Percentiles rank a stretch among this genome's conserved stretches.
phyloP scores from a whole-genome alignment of 768 basidiomycete species.

The Peribolospora baueri region DNA sequence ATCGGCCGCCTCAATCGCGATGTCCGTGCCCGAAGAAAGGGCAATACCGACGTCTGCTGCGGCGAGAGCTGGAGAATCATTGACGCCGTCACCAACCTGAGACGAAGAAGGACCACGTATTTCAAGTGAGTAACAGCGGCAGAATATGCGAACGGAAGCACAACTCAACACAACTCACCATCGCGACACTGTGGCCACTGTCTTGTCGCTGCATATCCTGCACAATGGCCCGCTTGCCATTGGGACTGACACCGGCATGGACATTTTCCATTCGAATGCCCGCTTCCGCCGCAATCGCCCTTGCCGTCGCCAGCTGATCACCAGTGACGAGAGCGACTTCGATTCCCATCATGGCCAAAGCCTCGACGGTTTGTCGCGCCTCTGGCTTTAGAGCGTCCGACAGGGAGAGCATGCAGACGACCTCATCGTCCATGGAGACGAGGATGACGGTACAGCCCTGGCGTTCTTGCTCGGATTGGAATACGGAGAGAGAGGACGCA shows the following conservation, averaged over 20 bases:
- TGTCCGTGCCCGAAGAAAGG: slow-evolving; percentile 81
- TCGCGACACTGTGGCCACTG: slow-evolving; percentile 43
- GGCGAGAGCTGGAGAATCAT: slow-evolving; percentile 90
- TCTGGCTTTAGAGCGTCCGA: slow-evolving; percentile 70
- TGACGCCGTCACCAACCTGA: slow-evolving; percentile 94
- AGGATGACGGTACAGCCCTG: slow-evolving; percentile 68
- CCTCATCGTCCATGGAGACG: slow-evolving; percentile 40
- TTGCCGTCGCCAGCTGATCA: slow-evolving; percentile 59
- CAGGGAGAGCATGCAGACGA: slow-evolving; percentile 58
- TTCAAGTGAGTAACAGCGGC: background rate
- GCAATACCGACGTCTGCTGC: slow-evolving; percentile 92
- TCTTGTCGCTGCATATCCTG: slow-evolving; percentile 47
- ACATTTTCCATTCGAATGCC: slow-evolving; percentile 64
- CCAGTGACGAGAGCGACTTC: slow-evolving; percentile 86
- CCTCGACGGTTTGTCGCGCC: slow-evolving; percentile 53
- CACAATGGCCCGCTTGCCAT: slow-evolving; percentile 74
- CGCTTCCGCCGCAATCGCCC: slow-evolving; percentile 68
- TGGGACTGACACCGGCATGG: slow-evolving; percentile 80
- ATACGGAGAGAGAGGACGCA: slow-evolving; percentile 30
- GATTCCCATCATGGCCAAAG: slow-evolving; percentile 69
- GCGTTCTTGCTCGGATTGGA: slow-evolving; percentile 44
- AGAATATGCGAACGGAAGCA: background rate
- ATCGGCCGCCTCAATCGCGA: slow-evolving; percentile 94
- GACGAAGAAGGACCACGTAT: background rate
- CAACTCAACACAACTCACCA: slow-evolving; percentile 32